Percentiles rank a stretch among this genome's conserved stretches.
Evolutionary conservation across 345 rosid species (phyloP).

Genomic region (Noccaea caerulescens): DNA sequence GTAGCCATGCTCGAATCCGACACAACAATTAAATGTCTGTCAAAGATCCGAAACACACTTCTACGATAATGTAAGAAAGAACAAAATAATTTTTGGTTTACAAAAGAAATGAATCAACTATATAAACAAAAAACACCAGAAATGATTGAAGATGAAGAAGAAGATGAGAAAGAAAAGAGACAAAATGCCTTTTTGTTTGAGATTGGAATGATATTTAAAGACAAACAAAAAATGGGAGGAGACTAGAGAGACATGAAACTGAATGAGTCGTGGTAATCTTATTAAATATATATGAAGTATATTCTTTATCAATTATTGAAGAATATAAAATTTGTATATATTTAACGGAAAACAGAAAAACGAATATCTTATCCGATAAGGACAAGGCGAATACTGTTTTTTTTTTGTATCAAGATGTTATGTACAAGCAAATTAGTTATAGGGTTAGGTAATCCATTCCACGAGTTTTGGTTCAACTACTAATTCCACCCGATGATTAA

Average conservation of each 20-base stretch:
- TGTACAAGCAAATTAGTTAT: constrained; percentile 25
- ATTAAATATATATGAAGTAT: constrained; percentile 14
- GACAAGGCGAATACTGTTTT: constrained; percentile 29
- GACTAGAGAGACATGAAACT: constrained; percentile 30
- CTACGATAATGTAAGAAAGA: background rate
- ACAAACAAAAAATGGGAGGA: constrained; percentile 31
- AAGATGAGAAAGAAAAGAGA: constrained; percentile 28
- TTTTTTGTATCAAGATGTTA: background rate
- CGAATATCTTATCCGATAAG: constrained; percentile 42
- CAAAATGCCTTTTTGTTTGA: constrained; percentile 37
- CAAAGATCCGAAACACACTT: constrained; percentile 13
- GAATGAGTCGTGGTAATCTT: constrained; percentile 31
- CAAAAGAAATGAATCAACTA: background rate
- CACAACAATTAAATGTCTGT: constrained; percentile 4
- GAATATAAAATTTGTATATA: constrained; percentile 21
- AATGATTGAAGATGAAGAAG: constrained; percentile 23
- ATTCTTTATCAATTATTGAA: constrained; percentile 35
- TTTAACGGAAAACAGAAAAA: constrained; percentile 42
- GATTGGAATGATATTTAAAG: constrained; percentile 36
- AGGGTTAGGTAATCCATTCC: constrained; percentile 34
- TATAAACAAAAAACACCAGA: background rate
- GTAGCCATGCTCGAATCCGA: constrained; percentile 56
- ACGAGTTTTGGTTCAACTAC: constrained; percentile 42
- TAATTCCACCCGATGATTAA: constrained; percentile 18
- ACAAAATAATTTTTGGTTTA: background rate